Evolutionary conservation across 2,329 filamentous ascomycete genomes (phyloP), one percentile per base, ranked within the genome.

Genomic region (Phaeosphaeria sp.): DNA sequence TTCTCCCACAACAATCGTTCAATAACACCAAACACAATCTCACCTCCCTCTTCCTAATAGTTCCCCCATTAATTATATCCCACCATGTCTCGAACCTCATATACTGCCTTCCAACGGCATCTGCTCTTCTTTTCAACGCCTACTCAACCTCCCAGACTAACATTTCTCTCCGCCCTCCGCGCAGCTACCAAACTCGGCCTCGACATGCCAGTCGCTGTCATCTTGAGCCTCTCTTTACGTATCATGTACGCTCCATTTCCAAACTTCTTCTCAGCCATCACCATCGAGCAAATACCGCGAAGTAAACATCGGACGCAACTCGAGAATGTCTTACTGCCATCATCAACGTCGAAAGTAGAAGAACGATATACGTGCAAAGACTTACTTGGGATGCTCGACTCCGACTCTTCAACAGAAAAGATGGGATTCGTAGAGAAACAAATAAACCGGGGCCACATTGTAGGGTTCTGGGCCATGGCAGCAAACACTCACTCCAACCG

Each of bases 401-500:
- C 61, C 15, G 30, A 36, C n/a, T n/a, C n/a, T n/a, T n/a, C n/a
- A n/a, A n/a, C n/a, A n/a, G n/a, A 25, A 1, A 42, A 56, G 2
- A 61, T 62, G 20, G 64, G 63, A 1, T 60, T 61, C 22, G 2
- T 66, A 7, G 56, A 60, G 8, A 59, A 63, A 15, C 60, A 51
- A 49, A 68, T 69, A 7, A 57, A 67, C 42, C 65, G 68, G 30
- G 65, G 64, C 0, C 67, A 69, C 44, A 30, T 69, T 0, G 15
- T 67, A 3, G 67, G 64, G 0, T 69, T 69, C n/a, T 69, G 62
- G 62, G 57, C 49, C 2, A 68, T 69, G 65, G 58, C 67, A 3
- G 65, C 64, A 1, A 46, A 57, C 25, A 55, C 64, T 9, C 25
- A 39, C 25, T 67, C 60, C 21, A 57, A 69, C 36, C 63, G 49